These are phyloP conservation scores for Lycium ferocissimum DNA, from an alignment of 257 asterid species.

Conservation along the genomic window DNA sequence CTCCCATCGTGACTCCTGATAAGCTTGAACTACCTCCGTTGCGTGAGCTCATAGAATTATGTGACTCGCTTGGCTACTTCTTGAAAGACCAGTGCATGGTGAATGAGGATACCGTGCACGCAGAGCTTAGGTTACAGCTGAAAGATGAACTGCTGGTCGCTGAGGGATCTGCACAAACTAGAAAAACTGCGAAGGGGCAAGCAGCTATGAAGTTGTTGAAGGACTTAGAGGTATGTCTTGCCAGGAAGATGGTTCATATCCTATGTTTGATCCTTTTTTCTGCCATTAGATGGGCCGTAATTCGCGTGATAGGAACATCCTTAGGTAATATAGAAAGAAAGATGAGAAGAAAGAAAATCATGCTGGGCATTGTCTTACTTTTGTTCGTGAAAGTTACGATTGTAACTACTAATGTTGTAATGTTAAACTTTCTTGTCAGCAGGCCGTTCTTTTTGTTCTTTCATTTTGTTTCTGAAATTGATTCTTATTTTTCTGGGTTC, in stretches of 20 bases:
- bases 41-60: conserved; percentile 78
- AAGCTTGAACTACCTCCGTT: conserved; percentile 85
- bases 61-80: conserved; percentile 87
- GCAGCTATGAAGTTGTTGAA: conserved; percentile 77
- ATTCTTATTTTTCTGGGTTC: not conserved
- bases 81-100: conserved; percentile 45
- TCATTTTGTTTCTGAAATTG: conserved; percentile 20
- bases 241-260: conserved; percentile 25
- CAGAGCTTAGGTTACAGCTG: conserved; percentile 67
- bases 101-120: conserved; percentile 61
- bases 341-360: conserved; percentile 5
- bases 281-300: not conserved
- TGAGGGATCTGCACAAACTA: conserved; percentile 63
- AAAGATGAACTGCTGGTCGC: conserved; percentile 62
- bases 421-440: not conserved
- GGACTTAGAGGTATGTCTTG: conserved; percentile 69
- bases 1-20: conserved; percentile 95
- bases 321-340: not conserved
- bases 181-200: conserved; percentile 80
- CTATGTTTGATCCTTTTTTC: conserved; percentile 1
- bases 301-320: not conserved
- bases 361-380: not conserved
- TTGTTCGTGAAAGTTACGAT: conserved; percentile 13
- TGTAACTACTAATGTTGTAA: conserved; percentile 18
- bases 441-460: not conserved